Base-by-base conservation (phyloP, 306 rosid genomes). In the Parietaria judaica region DNA sequence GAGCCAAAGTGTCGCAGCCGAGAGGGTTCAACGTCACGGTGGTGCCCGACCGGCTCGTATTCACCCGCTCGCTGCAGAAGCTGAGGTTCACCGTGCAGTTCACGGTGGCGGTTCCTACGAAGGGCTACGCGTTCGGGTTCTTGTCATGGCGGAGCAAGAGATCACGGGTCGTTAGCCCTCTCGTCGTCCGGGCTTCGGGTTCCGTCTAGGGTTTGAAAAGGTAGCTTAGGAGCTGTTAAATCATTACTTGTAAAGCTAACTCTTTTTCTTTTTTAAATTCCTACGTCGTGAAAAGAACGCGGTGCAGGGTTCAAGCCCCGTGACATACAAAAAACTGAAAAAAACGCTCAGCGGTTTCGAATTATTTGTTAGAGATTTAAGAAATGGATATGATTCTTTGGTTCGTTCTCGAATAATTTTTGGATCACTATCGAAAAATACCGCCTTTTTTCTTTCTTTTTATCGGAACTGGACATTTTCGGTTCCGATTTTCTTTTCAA, bases 71-170 rank as follows among this genome's bases (percentile, higher is more conserved):
- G 13, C 75, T 79, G 45, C 90, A 87, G 84, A 87, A 78, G 70
- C 74, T 75, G 41, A 84, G 56, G 64, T 87, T 83, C 59, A 77
- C 63, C 14, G 81, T 87, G 54, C 78, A 76, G 65, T 84, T 87
- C 76, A 81, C 71, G 74, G 84, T 76, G 72, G 70, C 47, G 6
- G 64, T 75, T 68, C 88, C 84, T 50, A 66, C 85, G 63, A 73
- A 75, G 70, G 95, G 83, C 14, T 87, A 87, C 64, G 57, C 60
- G 53, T 87, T 87, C 66, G 95, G 95, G 62, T 84, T 74, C 75
- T 73, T 87, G 70, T 58, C 81, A 38, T 87, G 95, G 95, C 76
- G 51, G 62, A 77, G 75, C 47, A 31, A 76, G 66, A 72, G 61
- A 58, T 71, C 75, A 38, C 74, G 76, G 53, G 88, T 81, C 61